Conservation (phyloP, 805 yeast genomes). For the Kregervanrija fluxuum region DNA sequence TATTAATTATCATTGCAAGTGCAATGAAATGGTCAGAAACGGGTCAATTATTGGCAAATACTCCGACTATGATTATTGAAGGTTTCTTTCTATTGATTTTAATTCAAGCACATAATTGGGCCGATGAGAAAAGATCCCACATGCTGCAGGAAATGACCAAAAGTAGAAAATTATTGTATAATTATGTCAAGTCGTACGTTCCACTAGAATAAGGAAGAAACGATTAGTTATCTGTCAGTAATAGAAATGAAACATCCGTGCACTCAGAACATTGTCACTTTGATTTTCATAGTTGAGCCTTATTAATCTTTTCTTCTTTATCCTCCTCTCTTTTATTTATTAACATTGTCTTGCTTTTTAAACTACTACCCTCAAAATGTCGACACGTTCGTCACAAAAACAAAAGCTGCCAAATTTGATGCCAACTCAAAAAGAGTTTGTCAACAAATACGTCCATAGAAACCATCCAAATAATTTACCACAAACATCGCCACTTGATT, state of each 20-base stretch:
- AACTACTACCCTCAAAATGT: constrained; percentile 2
- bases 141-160: constrained; percentile 8
- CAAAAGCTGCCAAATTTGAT: constrained; percentile 25
- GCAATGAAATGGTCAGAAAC: constrained; percentile 32
- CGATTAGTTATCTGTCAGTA: too few relatives aligned
- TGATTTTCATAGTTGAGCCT: too few relatives aligned
- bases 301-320: too few relatives aligned
- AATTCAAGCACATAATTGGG: constrained; percentile 31
- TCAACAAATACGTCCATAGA: constrained; percentile 62
- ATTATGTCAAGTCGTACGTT: constrained; percentile 2
- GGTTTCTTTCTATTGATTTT: constrained; percentile 33
- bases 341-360: neutral
- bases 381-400: constrained; percentile 10
- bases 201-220: neutral
- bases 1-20: constrained; percentile 27
- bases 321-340: neutral
- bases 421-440: constrained; percentile 62
- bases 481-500: constrained; percentile 56
- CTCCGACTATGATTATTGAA: constrained; percentile 39
- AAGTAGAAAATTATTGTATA: constrained; percentile 7
- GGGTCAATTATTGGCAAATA: constrained; percentile 34
- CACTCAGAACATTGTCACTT: neutral
- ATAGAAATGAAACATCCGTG: neutral
- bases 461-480: constrained; percentile 62
- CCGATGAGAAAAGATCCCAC: constrained; percentile 10